A percentile compares a stretch with the other conserved stretches of the same genome.
Evolutionary conservation across 2,329 filamentous ascomycete genomes (phyloP).

Genomic region (Stachybotrys chartarum): DNA sequence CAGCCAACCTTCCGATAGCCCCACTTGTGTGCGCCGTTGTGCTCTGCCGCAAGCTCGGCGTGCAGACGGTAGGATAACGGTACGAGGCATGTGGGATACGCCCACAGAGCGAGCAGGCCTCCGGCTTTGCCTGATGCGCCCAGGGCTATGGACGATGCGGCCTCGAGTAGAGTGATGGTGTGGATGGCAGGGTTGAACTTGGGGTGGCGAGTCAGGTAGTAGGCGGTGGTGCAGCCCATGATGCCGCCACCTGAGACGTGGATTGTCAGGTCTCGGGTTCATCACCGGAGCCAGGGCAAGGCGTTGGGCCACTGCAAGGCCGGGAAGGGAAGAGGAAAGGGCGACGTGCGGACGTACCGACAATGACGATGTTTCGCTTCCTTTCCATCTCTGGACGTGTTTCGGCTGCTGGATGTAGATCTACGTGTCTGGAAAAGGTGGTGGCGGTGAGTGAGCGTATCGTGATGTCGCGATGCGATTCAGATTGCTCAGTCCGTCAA

Average conservation of each 20-base stretch:
- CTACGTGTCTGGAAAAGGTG: too few relatives aligned
- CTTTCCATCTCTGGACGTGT: conserved; percentile 18
- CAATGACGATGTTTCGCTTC: conserved; percentile 41
- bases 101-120: conserved; percentile 84
- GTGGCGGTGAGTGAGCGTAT: too few relatives aligned
- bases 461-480: too few relatives aligned
- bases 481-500: too few relatives aligned
- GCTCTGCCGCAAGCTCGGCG: conserved; percentile 73
- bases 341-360: conserved; percentile 28
- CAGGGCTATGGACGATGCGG: conserved; percentile 72
- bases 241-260: conserved; percentile 68
- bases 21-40: conserved; percentile 73
- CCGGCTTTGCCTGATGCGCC: conserved; percentile 93
- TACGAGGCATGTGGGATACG: conserved; percentile 78
- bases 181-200: conserved; percentile 69
- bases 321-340: conserved; percentile 1
- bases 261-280: background rate
- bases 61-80: conserved; percentile 81
- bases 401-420: too few relatives aligned
- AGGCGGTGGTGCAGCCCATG: conserved; percentile 85
- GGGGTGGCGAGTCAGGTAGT: conserved; percentile 82
- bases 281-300: background rate
- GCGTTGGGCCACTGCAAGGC: background rate
- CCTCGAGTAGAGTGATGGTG: conserved; percentile 80
- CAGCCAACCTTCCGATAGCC: conserved; percentile 77